These are phyloP conservation scores for Trichomonascus vanleenenianus DNA, from an alignment of 805 yeast genomes.

Conservation along the genomic window DNA sequence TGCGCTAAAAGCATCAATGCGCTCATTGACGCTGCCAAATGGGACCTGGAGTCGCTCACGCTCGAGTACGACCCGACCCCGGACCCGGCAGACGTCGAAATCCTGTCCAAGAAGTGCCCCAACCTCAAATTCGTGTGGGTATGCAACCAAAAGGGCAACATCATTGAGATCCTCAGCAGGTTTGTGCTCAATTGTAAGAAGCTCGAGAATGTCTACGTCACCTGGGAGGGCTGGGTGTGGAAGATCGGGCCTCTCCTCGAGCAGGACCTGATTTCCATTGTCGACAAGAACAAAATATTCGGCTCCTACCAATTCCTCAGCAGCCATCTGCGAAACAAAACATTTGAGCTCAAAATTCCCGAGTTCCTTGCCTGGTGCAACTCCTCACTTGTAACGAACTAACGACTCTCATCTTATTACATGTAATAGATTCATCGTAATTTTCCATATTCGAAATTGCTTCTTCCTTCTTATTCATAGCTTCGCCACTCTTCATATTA, in stretches of 20 bases:
- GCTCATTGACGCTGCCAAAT: neutral
- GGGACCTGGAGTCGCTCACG: neutral
- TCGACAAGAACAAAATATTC: neutral
- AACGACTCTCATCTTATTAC: too few species aligned
- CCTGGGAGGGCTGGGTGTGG: constrained; percentile 3
- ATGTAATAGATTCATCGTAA: too few species aligned
- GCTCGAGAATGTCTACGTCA: neutral
- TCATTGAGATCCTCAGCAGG: neutral
- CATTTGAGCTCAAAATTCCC: neutral
- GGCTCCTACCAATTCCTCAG: neutral
- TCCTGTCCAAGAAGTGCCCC: neutral
- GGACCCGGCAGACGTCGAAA: neutral
- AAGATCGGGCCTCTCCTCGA: neutral
- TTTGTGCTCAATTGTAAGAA: neutral
- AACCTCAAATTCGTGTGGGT: neutral
- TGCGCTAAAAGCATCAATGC: neutral
- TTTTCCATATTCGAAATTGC: too few species aligned
- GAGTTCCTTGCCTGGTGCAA: neutral
- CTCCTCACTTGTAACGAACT: too few species aligned
- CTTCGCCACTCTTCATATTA: too few species aligned
- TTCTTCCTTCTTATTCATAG: too few species aligned
- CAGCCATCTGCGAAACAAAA: neutral
- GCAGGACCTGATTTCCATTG: neutral
- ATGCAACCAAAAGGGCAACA: neutral
- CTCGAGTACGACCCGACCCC: constrained; percentile 1